A percentile compares a stretch with the other conserved stretches of the same genome.
Evolutionary conservation across 2,329 filamentous ascomycete species (phyloP).

Genomic region (Drechslera avenae): DNA sequence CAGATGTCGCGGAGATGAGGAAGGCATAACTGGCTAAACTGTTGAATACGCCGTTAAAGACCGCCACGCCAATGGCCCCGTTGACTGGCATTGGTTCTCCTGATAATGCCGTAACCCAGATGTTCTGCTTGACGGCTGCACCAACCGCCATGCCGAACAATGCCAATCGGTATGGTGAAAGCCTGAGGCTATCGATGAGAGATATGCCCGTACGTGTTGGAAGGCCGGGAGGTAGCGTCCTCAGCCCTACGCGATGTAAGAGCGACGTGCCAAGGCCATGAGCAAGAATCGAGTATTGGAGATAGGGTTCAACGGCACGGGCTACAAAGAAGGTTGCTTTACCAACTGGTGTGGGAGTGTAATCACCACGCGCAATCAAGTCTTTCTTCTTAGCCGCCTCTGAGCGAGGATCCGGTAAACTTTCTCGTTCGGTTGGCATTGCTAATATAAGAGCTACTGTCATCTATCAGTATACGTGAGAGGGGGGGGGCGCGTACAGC

Average conservation of each 20-base stretch:
- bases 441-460: neutral
- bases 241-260: constrained; percentile 55
- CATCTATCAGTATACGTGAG: neutral
- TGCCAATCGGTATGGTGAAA: constrained; percentile 58
- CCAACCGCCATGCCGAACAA: constrained; percentile 61
- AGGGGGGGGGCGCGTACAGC: too few relatives aligned
- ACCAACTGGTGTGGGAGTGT: constrained; percentile 48
- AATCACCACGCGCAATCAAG: constrained; percentile 51
- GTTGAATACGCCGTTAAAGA: constrained; percentile 63
- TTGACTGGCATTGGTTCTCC: constrained; percentile 57
- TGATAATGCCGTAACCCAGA: constrained; percentile 56
- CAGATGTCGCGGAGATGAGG: constrained; percentile 56
- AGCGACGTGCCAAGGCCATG: constrained; percentile 50
- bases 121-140: constrained; percentile 61
- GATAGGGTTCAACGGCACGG: constrained; percentile 54
- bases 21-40: constrained; percentile 62
- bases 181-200: constrained; percentile 51
- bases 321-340: constrained; percentile 52
- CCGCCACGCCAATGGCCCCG: constrained; percentile 52
- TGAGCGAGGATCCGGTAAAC: constrained; percentile 30
- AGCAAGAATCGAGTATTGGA: constrained; percentile 58
- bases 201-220: constrained; percentile 48
- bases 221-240: constrained; percentile 50
- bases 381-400: constrained; percentile 40
- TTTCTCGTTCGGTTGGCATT: neutral